A percentile compares a stretch with the other conserved stretches of the same genome.
These are phyloP conservation scores for Aspergillus hiratsukae DNA, from an alignment of 2,329 filamentous ascomycete species.

Conservation along the genomic window DNA sequence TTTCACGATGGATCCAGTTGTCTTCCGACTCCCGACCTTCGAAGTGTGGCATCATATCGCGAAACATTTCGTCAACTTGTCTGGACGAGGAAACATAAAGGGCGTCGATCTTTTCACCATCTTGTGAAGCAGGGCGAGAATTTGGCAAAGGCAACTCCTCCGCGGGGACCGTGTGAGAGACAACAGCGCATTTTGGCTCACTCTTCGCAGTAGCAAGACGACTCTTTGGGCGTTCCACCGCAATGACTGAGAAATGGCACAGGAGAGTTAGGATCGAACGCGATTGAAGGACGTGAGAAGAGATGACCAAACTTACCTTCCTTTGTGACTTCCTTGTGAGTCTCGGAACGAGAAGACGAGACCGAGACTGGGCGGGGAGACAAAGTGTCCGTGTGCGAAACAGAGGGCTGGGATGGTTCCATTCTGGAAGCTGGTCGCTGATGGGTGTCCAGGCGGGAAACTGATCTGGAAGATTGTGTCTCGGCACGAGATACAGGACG, in stretches of 20 bases:
- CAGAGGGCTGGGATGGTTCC: neutral
- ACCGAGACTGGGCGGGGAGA: neutral
- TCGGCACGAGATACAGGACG: slow-evolving; percentile 25
- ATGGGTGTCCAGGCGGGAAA: neutral
- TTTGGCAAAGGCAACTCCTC: slow-evolving; percentile 32
- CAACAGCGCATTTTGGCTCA: slow-evolving; percentile 15
- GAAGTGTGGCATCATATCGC: slow-evolving; percentile 74
- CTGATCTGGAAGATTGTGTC: slow-evolving; percentile 9
- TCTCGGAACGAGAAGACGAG: neutral
- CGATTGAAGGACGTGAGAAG: neutral
- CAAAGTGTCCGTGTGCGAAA: neutral
- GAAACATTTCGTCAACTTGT: slow-evolving; percentile 83
- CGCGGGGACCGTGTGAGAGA: slow-evolving; percentile 3
- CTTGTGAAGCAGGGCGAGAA: slow-evolving; percentile 36
- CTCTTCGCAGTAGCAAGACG: slow-evolving; percentile 17
- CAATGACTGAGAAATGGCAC: slow-evolving; percentile 3
- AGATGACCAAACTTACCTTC: neutral
- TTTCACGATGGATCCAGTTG: slow-evolving; percentile 86
- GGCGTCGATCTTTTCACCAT: slow-evolving; percentile 70
- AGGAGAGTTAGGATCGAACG: neutral
- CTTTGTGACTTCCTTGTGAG: neutral
- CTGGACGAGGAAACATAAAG: slow-evolving; percentile 76
- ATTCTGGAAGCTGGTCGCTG: neutral
- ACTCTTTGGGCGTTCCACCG: slow-evolving; percentile 15
- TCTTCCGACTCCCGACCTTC: slow-evolving; percentile 85